Base-by-base conservation (phyloP, 2,329 filamentous ascomycete species). In the Aureobasidium sp. region DNA sequence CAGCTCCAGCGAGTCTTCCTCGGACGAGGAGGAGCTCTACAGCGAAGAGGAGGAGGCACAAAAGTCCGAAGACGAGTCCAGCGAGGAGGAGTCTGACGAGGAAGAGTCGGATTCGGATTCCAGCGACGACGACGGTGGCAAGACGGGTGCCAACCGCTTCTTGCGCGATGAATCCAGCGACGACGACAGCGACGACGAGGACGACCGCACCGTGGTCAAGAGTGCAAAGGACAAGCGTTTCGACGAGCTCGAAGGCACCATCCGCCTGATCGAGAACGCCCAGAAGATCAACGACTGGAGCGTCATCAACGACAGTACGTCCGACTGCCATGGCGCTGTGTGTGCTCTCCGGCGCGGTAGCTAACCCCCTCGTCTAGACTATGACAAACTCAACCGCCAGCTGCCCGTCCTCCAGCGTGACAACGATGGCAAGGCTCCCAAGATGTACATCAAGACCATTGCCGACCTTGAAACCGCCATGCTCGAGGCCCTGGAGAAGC, bases 211-310 rank as follows among this genome's bases (percentile, higher is more conserved):
- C 71, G 86, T 94, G 70, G 89, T 97, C 72, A 97, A 96, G 84
- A 97, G 91, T 77, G 92, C 93, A 72, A 97, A 97, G 79, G 91
- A 97, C 81, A 99, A 99, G 84, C 86, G 94, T 66, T 83, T 91
- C 68, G 93, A 97, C 73, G 95, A 97, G 77, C 83, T 99, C 64
- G 93, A 99, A 76, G 84, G 85, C 64, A 96, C 87, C 47, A 89
- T 97, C 72, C 88, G 89, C 76, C 79, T 89, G 72, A 97, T 99
- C 72, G 92, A 97, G 75, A 99, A 99, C 79, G 92, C 90, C 65
- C 84, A 94, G 77, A 97, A 96, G 83, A 99, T 97, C 73, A 91
- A 90, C 73, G 94, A 99, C 79, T 99, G 94, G 94, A 89, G 88
- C 68, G 87, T 93, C 66, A 95, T 97, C 65, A 73, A 73, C 66